A percentile compares a stretch with the other conserved stretches of the same genome.
These are phyloP conservation scores for Akanthomyces dipterigenus DNA, from an alignment of 2,329 filamentous ascomycete genomes.

Conservation along the genomic window DNA sequence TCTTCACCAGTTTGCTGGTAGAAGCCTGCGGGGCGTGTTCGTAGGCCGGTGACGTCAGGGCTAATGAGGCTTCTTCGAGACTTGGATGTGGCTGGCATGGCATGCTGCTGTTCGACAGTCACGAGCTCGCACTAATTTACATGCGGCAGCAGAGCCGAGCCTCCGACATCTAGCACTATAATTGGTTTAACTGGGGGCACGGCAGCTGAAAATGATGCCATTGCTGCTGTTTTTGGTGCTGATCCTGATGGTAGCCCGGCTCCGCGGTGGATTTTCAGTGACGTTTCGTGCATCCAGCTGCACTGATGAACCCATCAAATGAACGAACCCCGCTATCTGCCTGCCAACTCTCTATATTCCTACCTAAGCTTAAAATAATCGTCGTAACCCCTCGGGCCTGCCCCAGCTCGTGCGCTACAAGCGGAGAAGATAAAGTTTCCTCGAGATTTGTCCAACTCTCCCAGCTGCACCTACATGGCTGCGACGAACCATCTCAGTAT, in stretches of 20 bases:
- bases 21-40: not conserved
- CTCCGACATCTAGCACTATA: not conserved
- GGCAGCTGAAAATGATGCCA: slow-evolving; percentile 4
- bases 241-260: not conserved
- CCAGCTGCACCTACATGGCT: not conserved
- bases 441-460: not conserved
- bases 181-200: not conserved
- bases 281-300: not conserved
- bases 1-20: not conserved
- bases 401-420: not conserved
- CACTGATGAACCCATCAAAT: not conserved
- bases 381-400: not conserved
- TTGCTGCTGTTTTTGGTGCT: not conserved
- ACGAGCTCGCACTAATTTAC: not conserved
- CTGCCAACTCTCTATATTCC: not conserved
- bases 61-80: not conserved
- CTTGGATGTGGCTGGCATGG: not conserved
- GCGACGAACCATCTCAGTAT: not conserved
- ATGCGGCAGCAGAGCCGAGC: too few species aligned
- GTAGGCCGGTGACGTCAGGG: slow-evolving; percentile 1
- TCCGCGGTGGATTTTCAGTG: not conserved
- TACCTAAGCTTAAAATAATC: not conserved
- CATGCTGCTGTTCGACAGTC: not conserved
- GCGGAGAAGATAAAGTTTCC: not conserved
- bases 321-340: not conserved